Conservation (phyloP, 495 filamentous ascomycete species). For the Symbiotaphrina buchneri region DNA sequence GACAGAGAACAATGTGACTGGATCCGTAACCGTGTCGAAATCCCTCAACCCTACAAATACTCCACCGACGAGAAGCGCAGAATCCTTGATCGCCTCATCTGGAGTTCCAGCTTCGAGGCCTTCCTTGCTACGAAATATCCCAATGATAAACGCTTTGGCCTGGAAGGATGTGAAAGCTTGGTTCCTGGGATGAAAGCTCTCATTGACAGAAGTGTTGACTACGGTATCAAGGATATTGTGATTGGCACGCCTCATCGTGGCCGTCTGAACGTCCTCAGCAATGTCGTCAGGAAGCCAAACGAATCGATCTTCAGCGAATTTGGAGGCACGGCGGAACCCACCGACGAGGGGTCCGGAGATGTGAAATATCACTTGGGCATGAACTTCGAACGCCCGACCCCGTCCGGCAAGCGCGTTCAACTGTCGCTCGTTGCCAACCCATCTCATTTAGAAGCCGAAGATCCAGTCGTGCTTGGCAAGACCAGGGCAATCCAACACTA, state of each 20-base stretch:
- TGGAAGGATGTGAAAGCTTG: slow-evolving; percentile 88
- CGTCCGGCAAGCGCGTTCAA: slow-evolving; percentile 95
- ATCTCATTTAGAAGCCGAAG: slow-evolving; percentile 94
- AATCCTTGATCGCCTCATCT: slow-evolving; percentile 92
- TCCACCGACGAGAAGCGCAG: slow-evolving; percentile 90
- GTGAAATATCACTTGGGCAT: slow-evolving; percentile 99
- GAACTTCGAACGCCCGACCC: slow-evolving; percentile 98
- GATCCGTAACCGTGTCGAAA: slow-evolving; percentile 83
- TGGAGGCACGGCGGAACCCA: slow-evolving; percentile 64
- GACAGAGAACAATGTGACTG: slow-evolving; percentile 96
- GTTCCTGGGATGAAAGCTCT: slow-evolving; percentile 98
- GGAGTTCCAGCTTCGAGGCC: slow-evolving; percentile 87
- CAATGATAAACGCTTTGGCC: slow-evolving; percentile 97
- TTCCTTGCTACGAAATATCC: slow-evolving; percentile 95
- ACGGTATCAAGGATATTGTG: slow-evolving; percentile 94
- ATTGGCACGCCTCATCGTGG: slow-evolving; percentile 99
- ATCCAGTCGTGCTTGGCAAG: slow-evolving; percentile 94
- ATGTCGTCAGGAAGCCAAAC: slow-evolving; percentile 96
- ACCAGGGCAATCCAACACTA: slow-evolving; percentile 96
- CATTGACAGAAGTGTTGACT: slow-evolving; percentile 94
- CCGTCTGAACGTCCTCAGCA: slow-evolving; percentile 91
- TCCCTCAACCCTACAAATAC: slow-evolving; percentile 87
- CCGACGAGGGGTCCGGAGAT: slow-evolving; percentile 92
- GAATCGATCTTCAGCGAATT: slow-evolving; percentile 99
- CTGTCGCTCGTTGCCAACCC: slow-evolving; percentile 95